Base-by-base conservation (phyloP, 1,284 basidiomycete genomes). In the Cutaneotrichosporon curvatum region DNA sequence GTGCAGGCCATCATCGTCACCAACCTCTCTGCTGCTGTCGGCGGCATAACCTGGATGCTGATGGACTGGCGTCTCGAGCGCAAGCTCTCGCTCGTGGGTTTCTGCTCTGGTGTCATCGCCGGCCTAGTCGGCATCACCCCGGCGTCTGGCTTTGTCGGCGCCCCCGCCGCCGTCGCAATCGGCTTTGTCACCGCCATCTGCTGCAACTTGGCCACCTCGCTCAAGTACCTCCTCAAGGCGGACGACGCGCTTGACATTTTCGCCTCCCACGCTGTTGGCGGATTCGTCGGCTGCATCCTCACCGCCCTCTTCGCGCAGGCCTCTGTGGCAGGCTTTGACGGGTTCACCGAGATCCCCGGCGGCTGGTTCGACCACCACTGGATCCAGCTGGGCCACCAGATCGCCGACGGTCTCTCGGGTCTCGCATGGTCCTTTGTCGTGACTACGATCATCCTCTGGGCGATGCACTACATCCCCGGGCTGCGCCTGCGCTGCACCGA, bases 1-100 rank as follows among this genome's bases (percentile, higher is more conserved):
- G 80, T 84, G 32, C 81, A 87, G 72, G 90, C 91, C 16, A 88
- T 86, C 73, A 85, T 92, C 55, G 87, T 94, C 52, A 98, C 92
- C 61, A 95, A 96, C 75, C 70, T 91, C 37, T 82, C 88, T 1
- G 88, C 88, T 2, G 81, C 80, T 47, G 82, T 86, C 30, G 91
- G 85, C 41, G 94, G 87, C 12, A 55, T 97, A 51, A 92, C 89
- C 12, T 98, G 94, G 92, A 90, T 96, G 87, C 71, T 90, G 46
- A 83, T 86, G 75, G 92, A 97, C 75, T 92, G 83, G 73, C 81
- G 91, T 48, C 80, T 95, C 50, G 90, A 95, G 73, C 80, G 79
- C 70, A 95, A 96, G 73, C 95, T 84, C 83, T 88, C 84, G 34
- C 85, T 82, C 6, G 87, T 98, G 53, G 91, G 91, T 14, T 94